Base-by-base conservation (phyloP, 192 early-diverging fungal genomes). In the Chytriomyces confervae region DNA sequence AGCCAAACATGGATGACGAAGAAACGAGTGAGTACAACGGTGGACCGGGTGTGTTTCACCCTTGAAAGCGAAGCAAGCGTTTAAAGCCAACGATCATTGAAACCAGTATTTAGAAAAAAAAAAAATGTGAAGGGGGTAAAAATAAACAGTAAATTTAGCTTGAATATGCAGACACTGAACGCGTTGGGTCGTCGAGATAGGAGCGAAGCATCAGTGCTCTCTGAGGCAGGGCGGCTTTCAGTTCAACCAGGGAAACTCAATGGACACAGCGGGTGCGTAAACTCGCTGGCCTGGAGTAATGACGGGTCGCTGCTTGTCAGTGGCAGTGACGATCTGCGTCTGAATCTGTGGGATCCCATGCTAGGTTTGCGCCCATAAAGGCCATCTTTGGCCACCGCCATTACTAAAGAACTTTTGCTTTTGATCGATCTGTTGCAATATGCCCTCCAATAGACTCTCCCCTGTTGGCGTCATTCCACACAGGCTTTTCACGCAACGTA, bases 211-310 rank as follows among this genome's bases (percentile, higher is more conserved):
- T 36, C 36, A 36, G 36, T 36, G 36, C 36, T 36, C 36, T 36
- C 36, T 36, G 36, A 36, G 4, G 36, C 36, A 36, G n/a, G 50
- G 16, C 62, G 64, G 11, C 64, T 69, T 36, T 43, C 20, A 3
- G 68, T 77, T 2, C 50, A 62, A 29, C n/a, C 36, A 29, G 48
- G n/a, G 16, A 69, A 23, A 46, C 60, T 77, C 44, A 11, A 29
- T 5, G 68, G 76, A 43, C 76, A 77, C 66, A 43, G 60, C 43
- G 76, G 76, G 2, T 77, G 76, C 20, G 76, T 77, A 3, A 77
- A 77, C 57, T 43, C 66, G 13, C 68, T 77, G 29, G 51, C 49
- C 9, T 77, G 76, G 76, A 69, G 70, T 44, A 18, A 47, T 18
- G 43, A 24, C 10, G 76, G 76, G n/a, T 36, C 67, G 20, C 46